Conservation (phyloP, 805 yeast genomes). For the Hanseniaspora valbyensis region DNA sequence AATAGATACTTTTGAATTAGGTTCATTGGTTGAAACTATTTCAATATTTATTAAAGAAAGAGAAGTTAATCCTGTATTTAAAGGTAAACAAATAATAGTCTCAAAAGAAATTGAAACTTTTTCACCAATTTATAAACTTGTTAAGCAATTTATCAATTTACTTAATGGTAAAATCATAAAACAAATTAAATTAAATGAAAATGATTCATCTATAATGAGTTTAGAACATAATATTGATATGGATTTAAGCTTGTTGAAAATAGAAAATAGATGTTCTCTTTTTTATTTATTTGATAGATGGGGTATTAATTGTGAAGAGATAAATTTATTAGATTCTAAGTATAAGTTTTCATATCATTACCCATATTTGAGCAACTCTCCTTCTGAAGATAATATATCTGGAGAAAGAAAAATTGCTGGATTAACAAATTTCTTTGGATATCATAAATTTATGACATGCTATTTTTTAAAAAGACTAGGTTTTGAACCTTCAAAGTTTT, state of each 20-base stretch:
- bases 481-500: background rate
- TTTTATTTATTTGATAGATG: conserved; percentile 8
- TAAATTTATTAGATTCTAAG: background rate
- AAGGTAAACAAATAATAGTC: background rate
- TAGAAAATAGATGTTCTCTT: conserved; percentile 3
- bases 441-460: conserved; percentile 5
- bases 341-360: conserved; percentile 8
- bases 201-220: background rate
- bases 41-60: background rate
- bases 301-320: conserved; percentile 2
- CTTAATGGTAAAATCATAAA: background rate
- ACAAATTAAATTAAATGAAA: background rate
- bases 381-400: background rate
- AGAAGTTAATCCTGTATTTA: background rate
- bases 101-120: background rate
- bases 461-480: background rate
- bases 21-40: background rate
- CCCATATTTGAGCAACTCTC: background rate
- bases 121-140: background rate
- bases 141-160: background rate
- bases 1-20: background rate
- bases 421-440: conserved; percentile 5
- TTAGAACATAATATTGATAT: background rate
- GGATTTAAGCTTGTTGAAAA: background rate
- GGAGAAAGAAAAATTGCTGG: background rate